Base-by-base conservation (phyloP, 1,139 yeast genomes). In the Nakaseomyces sp. region DNA sequence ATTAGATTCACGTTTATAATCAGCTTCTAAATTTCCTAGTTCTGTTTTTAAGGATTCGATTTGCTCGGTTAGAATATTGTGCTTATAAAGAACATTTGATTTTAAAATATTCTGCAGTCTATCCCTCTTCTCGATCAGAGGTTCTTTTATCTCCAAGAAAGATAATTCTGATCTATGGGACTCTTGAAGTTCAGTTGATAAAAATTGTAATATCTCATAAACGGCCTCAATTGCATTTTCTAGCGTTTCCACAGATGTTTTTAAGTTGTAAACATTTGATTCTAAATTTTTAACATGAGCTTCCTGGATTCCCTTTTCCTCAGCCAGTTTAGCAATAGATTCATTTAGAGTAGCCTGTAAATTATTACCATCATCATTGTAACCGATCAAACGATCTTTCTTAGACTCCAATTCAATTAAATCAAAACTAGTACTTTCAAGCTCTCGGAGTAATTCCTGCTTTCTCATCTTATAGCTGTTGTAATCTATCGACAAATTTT, bases 381-480 rank as follows among this genome's bases (percentile, higher is more conserved):
- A 81, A 26, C 74, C 73, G 47, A 76, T 72, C 42, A 85, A 66
- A 47, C 73, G 74, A 43, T 79, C 87, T 37, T 77, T 66, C 46
- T 79, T 82, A 44, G 75, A 74, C 45, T 73, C 75, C 3, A 77
- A 65, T 49, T 79, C 87, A 30, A 74, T 66, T 12, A 79, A 46
- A 40, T 62, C 53, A 44, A 57, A 64, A 30, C 64, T 64, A 28
- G 57, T 51, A 15, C 58, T 54, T 42, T 66, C 69, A 37, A 67
- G 45, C 48, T 76, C 74, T 40, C 74, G 73, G 25, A 81, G 71
- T 44, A 84, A 61, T 32, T 74, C 65, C 16, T 69, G 67, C 56
- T 85, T 86, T 46, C 79, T 81, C 20, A 70, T 67, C 58, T 79
- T 82, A 61, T 85, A 84, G 41, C 72, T 74, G 25, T 73, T 70